These are phyloP conservation scores for Phytophthora citrophthora DNA, from an alignment of 352 stramenopile species.

Conservation along the genomic window DNA sequence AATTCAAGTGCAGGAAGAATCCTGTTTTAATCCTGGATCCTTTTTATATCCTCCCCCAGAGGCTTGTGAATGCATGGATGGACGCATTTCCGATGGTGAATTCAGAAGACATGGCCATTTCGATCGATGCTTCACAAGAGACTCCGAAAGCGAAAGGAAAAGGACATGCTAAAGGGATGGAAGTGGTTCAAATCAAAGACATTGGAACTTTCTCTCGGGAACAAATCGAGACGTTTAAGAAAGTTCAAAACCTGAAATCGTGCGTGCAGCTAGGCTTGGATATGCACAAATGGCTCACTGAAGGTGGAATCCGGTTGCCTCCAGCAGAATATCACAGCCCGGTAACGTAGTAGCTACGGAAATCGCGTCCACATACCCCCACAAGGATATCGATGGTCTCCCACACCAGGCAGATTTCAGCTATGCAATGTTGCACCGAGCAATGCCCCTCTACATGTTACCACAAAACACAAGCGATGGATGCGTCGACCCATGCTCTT, in stretches of 20 bases:
- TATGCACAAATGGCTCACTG: neutral
- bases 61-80: slow-evolving; percentile 12
- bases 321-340: too few species aligned
- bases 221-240: slow-evolving; percentile 16
- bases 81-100: neutral
- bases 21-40: slow-evolving; percentile 5
- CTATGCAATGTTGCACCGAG: too few species aligned
- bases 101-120: neutral
- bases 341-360: too few species aligned
- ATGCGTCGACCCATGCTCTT: too few species aligned
- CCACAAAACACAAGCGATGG: too few species aligned
- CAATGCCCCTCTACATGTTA: too few species aligned
- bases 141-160: neutral
- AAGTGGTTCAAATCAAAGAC: slow-evolving; percentile 3
- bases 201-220: slow-evolving; percentile 10
- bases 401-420: too few species aligned
- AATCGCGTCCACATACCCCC: too few species aligned
- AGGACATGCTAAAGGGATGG: neutral
- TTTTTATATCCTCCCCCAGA: slow-evolving; percentile 14
- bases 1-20: slow-evolving; percentile 10
- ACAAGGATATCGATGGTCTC: too few species aligned
- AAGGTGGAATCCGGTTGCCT: too few species aligned
- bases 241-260: neutral
- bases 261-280: neutral
- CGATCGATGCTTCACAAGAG: neutral